A percentile compares a stretch with the other conserved stretches of the same genome.
phyloP scores from a whole-genome alignment of 2,329 filamentous ascomycete genomes.

The Phialophora chinensis region DNA sequence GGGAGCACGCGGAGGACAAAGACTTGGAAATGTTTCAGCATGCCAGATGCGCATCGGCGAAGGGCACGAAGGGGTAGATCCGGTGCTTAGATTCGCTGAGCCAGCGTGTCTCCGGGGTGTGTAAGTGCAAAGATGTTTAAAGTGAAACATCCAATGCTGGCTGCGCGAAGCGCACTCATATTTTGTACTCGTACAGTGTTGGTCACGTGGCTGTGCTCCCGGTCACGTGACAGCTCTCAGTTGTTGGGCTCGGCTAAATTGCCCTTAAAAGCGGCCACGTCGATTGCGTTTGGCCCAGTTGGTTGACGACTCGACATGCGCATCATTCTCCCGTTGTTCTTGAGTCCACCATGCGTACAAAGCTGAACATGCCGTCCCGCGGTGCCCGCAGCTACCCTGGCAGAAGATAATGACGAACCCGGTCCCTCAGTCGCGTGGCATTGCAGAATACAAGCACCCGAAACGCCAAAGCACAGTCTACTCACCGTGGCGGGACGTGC shows the following conservation, averaged over 20 bases:
- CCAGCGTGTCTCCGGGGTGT: too few species aligned
- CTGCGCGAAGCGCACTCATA: too few species aligned
- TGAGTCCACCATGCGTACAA: constrained; percentile 15
- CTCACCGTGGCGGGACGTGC: constrained; percentile 10
- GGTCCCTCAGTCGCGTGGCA: constrained; percentile 8
- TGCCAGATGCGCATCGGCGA: constrained; percentile 17
- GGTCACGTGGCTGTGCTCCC: background rate
- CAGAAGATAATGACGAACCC: constrained; percentile 36
- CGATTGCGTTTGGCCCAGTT: background rate
- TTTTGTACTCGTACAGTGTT: too few species aligned
- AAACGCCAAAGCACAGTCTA: constrained; percentile 31
- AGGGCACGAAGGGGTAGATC: background rate
- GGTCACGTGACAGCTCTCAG: too few species aligned
- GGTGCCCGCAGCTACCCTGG: constrained; percentile 4
- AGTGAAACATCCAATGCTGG: too few species aligned
- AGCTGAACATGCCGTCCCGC: constrained; percentile 31
- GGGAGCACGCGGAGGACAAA: constrained; percentile 17
- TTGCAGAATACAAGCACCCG: constrained; percentile 21
- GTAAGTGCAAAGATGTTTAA: too few species aligned
- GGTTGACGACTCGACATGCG: background rate
- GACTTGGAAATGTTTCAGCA: constrained; percentile 29
- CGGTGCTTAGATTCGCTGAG: background rate
- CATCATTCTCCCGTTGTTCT: background rate
- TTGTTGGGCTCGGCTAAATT: constrained; percentile 26
- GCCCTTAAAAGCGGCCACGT: background rate